phyloP scores from a whole-genome alignment of 129 eudicot species.

The Logfia minima region DNA sequence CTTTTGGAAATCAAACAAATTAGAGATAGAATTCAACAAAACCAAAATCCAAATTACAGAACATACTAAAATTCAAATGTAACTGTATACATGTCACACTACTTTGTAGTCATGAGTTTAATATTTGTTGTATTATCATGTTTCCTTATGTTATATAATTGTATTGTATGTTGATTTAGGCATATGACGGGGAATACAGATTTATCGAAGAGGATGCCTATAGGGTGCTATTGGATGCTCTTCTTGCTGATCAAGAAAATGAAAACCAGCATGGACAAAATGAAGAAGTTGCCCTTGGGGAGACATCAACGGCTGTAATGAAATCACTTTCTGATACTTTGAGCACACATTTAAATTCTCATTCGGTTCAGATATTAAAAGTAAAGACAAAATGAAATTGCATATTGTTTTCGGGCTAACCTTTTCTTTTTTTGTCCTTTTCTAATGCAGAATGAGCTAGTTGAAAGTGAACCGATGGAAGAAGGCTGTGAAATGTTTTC shows the following conservation, averaged over 20 bases:
- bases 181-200: conserved; percentile 37
- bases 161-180: conserved; percentile 21
- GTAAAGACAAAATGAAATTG: background rate
- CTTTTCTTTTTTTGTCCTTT: background rate
- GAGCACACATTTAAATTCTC: background rate
- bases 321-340: background rate
- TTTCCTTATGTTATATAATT: too few relatives aligned
- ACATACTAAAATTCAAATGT: too few relatives aligned
- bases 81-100: background rate
- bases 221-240: conserved; percentile 36
- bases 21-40: background rate
- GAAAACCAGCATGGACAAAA: background rate
- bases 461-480: background rate
- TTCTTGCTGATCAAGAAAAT: conserved; percentile 28
- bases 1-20: background rate
- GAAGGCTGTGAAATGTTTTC: background rate
- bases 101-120: background rate
- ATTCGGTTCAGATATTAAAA: too few relatives aligned
- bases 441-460: conserved; percentile 1
- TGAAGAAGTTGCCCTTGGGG: background rate
- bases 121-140: too few relatives aligned
- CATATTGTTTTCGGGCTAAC: background rate
- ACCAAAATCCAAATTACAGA: background rate
- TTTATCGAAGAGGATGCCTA: conserved; percentile 40
- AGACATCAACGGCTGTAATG: conserved; percentile 19